phyloP scores from a whole-genome alignment of 352 stramenopile species.

The Pythium coloratum region DNA sequence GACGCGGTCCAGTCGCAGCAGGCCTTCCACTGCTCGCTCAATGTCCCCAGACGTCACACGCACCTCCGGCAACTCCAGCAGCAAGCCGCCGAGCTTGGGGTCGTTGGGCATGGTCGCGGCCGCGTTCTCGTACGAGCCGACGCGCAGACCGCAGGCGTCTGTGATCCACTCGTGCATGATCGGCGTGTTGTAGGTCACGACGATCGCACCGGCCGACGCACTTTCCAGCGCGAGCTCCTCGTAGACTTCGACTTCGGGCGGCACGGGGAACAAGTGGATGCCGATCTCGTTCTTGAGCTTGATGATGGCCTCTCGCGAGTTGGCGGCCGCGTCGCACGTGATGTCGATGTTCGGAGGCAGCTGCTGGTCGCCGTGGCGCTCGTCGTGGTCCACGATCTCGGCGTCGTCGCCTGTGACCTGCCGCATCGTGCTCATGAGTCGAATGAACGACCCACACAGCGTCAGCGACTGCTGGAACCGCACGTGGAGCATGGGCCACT shows the following conservation, averaged over 20 bases:
- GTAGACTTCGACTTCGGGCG: slow-evolving; percentile 50
- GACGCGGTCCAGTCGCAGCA: slow-evolving; percentile 52
- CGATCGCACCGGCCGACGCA: slow-evolving; percentile 50
- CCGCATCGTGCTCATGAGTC: slow-evolving; percentile 43
- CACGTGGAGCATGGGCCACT: slow-evolving; percentile 64
- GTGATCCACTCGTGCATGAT: slow-evolving; percentile 78
- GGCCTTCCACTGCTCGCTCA: slow-evolving; percentile 43
- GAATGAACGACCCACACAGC: slow-evolving; percentile 52
- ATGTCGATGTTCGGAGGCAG: slow-evolving; percentile 55
- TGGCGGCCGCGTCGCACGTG: slow-evolving; percentile 44
- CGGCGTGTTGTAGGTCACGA: slow-evolving; percentile 66
- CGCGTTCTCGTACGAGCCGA: slow-evolving; percentile 51
- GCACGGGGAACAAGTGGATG: slow-evolving; percentile 66
- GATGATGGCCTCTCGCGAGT: slow-evolving; percentile 42
- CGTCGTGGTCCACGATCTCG: slow-evolving; percentile 24
- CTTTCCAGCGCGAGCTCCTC: slow-evolving; percentile 62
- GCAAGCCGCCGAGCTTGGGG: neutral
- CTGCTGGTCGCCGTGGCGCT: slow-evolving; percentile 15
- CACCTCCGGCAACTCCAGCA: slow-evolving; percentile 46
- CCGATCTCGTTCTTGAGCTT: slow-evolving; percentile 64
- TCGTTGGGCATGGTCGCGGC: neutral
- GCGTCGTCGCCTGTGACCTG: slow-evolving; percentile 29
- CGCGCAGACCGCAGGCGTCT: slow-evolving; percentile 49
- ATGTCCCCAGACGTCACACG: slow-evolving; percentile 57
- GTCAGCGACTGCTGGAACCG: slow-evolving; percentile 51